Conservation (phyloP, 345 rosid genomes). For the Pseudoturritis turrita region DNA sequence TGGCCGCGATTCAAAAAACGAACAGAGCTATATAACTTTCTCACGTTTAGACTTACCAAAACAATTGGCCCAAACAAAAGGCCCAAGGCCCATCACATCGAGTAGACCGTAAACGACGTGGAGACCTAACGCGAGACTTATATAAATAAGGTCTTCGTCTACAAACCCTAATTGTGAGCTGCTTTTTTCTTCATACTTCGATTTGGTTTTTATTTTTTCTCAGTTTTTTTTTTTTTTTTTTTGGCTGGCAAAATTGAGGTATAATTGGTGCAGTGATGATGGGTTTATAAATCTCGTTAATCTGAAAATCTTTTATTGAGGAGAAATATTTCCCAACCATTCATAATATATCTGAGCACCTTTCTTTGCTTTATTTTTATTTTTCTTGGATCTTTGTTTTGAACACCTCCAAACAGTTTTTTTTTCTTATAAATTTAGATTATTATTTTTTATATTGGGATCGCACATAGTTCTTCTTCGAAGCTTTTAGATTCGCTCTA, state of each 20-base stretch:
- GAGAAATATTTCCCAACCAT: conserved; percentile 32
- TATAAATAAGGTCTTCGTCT: conserved; percentile 2
- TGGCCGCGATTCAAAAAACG: no score
- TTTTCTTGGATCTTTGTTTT: neutral
- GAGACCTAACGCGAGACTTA: conserved; percentile 10
- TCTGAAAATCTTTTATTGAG: conserved; percentile 23
- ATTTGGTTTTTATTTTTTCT: neutral
- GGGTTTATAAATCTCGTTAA: conserved; percentile 37
- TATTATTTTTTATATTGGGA: neutral
- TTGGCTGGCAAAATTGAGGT: neutral
- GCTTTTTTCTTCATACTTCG: neutral
- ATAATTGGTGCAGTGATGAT: conserved; percentile 33
- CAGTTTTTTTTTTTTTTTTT: neutral
- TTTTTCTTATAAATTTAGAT: neutral
- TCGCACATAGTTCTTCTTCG: conserved; percentile 35
- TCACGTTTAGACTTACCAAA: neutral
- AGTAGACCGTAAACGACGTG: neutral
- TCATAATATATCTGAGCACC: conserved; percentile 30
- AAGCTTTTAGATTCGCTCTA: conserved; percentile 25
- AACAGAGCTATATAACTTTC: no score
- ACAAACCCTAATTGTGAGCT: neutral
- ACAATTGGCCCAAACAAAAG: conserved; percentile 4
- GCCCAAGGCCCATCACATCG: neutral
- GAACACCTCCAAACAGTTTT: neutral
- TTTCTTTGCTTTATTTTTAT: neutral